Conservation (phyloP, 208 protist genomes). For the Trypanosoma scelopori region DNA sequence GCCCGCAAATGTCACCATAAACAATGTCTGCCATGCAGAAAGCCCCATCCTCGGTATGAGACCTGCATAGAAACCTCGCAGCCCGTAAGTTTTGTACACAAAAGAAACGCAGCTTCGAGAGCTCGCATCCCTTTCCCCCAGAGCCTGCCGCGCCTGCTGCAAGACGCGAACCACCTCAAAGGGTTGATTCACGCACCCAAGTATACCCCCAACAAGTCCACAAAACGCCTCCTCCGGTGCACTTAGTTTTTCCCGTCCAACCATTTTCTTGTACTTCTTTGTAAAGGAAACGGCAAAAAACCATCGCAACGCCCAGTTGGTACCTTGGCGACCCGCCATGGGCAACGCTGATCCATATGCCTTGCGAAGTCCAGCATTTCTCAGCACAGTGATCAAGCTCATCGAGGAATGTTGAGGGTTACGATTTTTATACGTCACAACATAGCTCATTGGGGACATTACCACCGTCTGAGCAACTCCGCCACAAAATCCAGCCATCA, state of each 20-base stretch:
- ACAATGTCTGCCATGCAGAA: constrained; percentile 45
- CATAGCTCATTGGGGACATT: constrained; percentile 37
- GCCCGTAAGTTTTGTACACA: constrained; percentile 35
- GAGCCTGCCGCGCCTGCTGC: constrained; percentile 28
- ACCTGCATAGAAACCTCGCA: constrained; percentile 37
- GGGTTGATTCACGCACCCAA: constrained; percentile 47
- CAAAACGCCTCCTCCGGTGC: constrained; percentile 27
- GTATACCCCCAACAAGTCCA: constrained; percentile 38
- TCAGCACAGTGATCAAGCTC: constrained; percentile 18
- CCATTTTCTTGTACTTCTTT: constrained; percentile 26
- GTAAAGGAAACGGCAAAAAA: constrained; percentile 35
- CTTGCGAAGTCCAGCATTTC: constrained; percentile 18
- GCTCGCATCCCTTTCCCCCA: constrained; percentile 22
- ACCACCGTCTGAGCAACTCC: constrained; percentile 32
- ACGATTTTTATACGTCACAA: constrained; percentile 37
- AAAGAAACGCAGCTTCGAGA: constrained; percentile 14
- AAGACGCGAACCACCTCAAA: constrained; percentile 53
- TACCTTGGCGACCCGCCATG: constrained; percentile 35
- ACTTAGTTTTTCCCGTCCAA: constrained; percentile 28
- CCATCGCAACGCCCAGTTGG: constrained; percentile 45
- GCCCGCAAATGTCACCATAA: constrained; percentile 42
- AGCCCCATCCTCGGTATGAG: constrained; percentile 43
- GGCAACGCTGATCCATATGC: constrained; percentile 24
- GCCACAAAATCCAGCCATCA: constrained; percentile 34
- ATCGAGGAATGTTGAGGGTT: constrained; percentile 18